Evolutionary conservation across 1,284 basidiomycete genomes (phyloP).

Genomic region (Cryptococcus amylolentus): DNA sequence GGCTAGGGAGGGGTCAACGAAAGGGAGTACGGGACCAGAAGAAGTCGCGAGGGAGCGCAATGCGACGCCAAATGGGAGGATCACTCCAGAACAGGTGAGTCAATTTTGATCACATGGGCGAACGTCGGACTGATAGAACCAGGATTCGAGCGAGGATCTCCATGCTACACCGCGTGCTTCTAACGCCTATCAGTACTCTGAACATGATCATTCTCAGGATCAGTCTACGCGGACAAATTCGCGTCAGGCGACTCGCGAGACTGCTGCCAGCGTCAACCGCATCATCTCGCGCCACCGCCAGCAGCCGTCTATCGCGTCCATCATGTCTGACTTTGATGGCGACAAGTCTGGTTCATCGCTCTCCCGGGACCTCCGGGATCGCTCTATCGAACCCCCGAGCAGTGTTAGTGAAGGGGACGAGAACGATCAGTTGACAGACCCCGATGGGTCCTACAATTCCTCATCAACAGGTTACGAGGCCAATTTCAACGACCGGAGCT

Average conservation of each 20-base stretch:
- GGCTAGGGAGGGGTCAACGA: constrained; percentile 50
- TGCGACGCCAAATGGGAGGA: not conserved
- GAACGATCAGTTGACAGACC: constrained; percentile 4
- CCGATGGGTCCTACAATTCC: not conserved
- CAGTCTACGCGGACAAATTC: constrained; percentile 18
- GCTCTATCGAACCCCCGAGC: not conserved
- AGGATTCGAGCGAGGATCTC: not conserved
- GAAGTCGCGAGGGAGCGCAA: not conserved
- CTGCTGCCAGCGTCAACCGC: constrained; percentile 29
- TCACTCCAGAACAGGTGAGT: constrained; percentile 1
- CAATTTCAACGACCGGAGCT: constrained; percentile 20
- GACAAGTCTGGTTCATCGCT: constrained; percentile 8
- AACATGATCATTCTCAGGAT: not conserved
- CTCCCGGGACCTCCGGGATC: constrained; percentile 9
- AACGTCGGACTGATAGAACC: not conserved
- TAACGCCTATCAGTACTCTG: not conserved
- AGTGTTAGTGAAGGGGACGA: constrained; percentile 1
- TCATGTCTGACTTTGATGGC: constrained; percentile 33
- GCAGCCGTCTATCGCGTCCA: constrained; percentile 47
- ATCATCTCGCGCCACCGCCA: constrained; percentile 42
- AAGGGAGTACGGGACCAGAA: constrained; percentile 49
- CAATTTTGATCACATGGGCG: not conserved
- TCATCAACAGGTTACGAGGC: constrained; percentile 7
- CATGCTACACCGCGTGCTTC: constrained; percentile 1
- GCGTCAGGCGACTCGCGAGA: constrained; percentile 11